Conservation (phyloP, 1,139 yeast species). For the Scheffersomyces cryptocercus region DNA sequence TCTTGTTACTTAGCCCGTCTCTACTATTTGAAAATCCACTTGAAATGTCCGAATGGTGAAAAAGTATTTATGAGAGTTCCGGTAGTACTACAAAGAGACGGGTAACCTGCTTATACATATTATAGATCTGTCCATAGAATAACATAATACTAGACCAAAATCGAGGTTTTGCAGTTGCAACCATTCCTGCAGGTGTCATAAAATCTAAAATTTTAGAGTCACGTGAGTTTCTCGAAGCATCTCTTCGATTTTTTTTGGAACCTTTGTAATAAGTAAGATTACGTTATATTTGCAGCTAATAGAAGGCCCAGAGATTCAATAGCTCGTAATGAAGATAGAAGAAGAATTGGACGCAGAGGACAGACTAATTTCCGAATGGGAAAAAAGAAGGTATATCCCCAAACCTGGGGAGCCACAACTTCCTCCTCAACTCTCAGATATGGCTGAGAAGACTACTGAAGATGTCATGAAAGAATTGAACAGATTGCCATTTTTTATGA, state of each 20-base stretch:
- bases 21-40: constrained; percentile 32
- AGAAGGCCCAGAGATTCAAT: too few relatives aligned
- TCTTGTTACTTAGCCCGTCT: constrained; percentile 34
- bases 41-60: constrained; percentile 31
- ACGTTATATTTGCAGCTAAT: too few relatives aligned
- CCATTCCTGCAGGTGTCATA: too few relatives aligned
- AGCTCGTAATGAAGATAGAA: neutral
- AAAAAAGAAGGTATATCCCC: constrained; percentile 59
- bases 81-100: constrained; percentile 20
- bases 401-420: constrained; percentile 77
- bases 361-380: constrained; percentile 49
- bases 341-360: constrained; percentile 8
- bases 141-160: neutral
- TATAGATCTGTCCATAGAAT: neutral
- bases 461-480: constrained; percentile 80
- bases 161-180: neutral
- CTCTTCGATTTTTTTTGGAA: too few relatives aligned
- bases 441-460: constrained; percentile 66
- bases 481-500: constrained; percentile 92
- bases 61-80: constrained; percentile 34
- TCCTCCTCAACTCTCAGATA: constrained; percentile 79
- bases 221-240: too few relatives aligned
- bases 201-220: too few relatives aligned
- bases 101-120: constrained; percentile 1
- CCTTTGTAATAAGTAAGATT: too few relatives aligned